phyloP scores from a whole-genome alignment of 2,329 filamentous ascomycete genomes.

The Fusarium sp. region DNA sequence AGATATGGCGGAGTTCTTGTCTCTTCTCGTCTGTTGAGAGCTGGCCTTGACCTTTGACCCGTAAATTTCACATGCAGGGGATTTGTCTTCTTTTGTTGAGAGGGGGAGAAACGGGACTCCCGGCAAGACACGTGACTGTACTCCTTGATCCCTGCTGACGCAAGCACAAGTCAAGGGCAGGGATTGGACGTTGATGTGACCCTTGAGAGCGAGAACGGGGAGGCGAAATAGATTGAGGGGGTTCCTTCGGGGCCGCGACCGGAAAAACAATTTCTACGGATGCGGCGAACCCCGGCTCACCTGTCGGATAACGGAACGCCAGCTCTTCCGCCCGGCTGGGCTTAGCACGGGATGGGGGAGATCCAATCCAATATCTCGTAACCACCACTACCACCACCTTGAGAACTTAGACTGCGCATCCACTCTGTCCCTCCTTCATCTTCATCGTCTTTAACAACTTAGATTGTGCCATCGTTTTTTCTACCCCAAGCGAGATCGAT shows the following conservation, averaged over 20 bases:
- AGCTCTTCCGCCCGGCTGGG: conserved; percentile 40
- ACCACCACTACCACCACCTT: conserved; percentile 34
- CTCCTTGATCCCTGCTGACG: conserved; percentile 31
- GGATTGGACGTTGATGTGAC: conserved; percentile 27
- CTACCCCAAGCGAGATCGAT: conserved; percentile 1
- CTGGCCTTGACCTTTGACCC: neutral
- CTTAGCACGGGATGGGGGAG: conserved; percentile 7
- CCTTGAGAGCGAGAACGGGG: neutral
- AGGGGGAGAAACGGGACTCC: conserved; percentile 23
- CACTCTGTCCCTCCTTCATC: conserved; percentile 42
- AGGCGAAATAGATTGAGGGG: neutral
- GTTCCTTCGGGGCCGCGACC: neutral
- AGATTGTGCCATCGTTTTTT: conserved; percentile 10
- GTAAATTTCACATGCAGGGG: conserved; percentile 28
- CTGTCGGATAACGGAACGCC: conserved; percentile 37
- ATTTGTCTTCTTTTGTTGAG: conserved; percentile 30
- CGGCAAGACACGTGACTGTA: conserved; percentile 28
- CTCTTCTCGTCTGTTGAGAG: conserved; percentile 27
- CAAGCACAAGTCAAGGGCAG: conserved; percentile 25
- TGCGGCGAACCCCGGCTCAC: conserved; percentile 29
- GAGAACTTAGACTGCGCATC: conserved; percentile 42
- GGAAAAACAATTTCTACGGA: conserved; percentile 18
- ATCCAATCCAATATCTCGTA: conserved; percentile 25
- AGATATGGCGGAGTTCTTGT: conserved; percentile 35
- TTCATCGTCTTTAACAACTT: conserved; percentile 3